Conservation (phyloP, 345 rosid genomes). For the Moringa oleifera region DNA sequence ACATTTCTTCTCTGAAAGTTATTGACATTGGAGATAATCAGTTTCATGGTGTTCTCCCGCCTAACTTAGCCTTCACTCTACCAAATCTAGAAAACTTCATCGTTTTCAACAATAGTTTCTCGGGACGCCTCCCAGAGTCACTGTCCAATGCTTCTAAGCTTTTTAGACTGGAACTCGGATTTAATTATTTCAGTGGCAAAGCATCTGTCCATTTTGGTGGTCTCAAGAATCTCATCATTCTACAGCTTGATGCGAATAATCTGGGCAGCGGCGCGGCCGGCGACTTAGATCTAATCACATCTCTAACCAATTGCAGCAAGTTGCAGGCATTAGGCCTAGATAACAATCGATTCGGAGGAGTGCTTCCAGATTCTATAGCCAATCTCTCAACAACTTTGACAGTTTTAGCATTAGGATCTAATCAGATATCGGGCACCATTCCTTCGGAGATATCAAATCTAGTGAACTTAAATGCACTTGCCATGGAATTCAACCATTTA, state of each 20-base stretch:
- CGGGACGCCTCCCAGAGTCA: neutral
- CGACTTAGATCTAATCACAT: neutral
- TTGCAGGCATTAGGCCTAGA: neutral
- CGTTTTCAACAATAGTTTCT: conserved; percentile 1
- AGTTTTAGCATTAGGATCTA: neutral
- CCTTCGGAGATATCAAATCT: neutral
- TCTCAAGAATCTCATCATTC: neutral
- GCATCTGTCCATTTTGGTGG: neutral
- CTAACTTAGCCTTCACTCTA: conserved; percentile 11
- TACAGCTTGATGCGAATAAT: neutral
- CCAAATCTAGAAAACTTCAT: neutral
- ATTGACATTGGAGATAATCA: neutral
- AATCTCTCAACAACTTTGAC: conserved; percentile 6
- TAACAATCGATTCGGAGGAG: neutral
- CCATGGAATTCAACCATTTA: neutral
- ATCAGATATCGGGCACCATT: neutral
- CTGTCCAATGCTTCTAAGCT: conserved; percentile 8
- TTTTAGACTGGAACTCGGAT: neutral
- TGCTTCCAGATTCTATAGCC: conserved; percentile 9
- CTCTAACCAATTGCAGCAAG: neutral
- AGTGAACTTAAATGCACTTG: neutral
- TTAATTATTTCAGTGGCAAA: neutral
- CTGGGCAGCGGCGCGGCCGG: neutral
- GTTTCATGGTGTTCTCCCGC: conserved; percentile 12
- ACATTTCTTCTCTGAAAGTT: conserved; percentile 6